These are phyloP conservation scores for Platanthera zijinensis DNA, from an alignment of 106 monocot genomes.

Conservation along the genomic window DNA sequence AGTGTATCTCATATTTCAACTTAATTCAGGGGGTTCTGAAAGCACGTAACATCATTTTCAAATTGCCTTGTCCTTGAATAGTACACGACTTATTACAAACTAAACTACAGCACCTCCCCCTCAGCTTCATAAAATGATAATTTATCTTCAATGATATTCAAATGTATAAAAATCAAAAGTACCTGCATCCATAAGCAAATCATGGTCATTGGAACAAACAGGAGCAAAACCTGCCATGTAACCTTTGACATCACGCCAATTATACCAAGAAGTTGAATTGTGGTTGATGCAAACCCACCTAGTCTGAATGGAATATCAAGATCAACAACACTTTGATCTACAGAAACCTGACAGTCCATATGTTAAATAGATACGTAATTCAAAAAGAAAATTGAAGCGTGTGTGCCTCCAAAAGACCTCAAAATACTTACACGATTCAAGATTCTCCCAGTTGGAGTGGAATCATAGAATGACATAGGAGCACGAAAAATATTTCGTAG, in stretches of 20 bases:
- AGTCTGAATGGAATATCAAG: conserved; percentile 95
- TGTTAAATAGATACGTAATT: not conserved
- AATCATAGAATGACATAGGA: conserved; percentile 96
- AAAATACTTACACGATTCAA: conserved; percentile 68
- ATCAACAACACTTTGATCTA: conserved; percentile 99
- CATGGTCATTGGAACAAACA: conserved; percentile 79
- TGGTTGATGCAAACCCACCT: conserved; percentile 88
- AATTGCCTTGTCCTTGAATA: not conserved
- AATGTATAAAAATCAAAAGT: conserved; percentile 8
- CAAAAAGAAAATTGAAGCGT: not conserved
- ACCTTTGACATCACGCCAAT: conserved; percentile 89
- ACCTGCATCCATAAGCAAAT: conserved; percentile 99
- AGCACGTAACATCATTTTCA: not conserved
- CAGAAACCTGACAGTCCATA: conserved; percentile 75
- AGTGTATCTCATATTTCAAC: not conserved
- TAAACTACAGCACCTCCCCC: not conserved
- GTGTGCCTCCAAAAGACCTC: not conserved
- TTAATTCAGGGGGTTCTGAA: not conserved
- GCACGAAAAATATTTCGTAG: conserved; percentile 73
- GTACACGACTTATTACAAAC: not conserved
- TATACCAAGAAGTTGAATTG: conserved; percentile 91
- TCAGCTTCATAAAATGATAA: not conserved
- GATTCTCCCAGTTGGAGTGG: conserved; percentile 90
- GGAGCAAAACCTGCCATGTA: conserved; percentile 90
- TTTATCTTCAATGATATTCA: not conserved